Base-by-base conservation (phyloP, 2,329 filamentous ascomycete genomes). In the Fusarium scirpi region DNA sequence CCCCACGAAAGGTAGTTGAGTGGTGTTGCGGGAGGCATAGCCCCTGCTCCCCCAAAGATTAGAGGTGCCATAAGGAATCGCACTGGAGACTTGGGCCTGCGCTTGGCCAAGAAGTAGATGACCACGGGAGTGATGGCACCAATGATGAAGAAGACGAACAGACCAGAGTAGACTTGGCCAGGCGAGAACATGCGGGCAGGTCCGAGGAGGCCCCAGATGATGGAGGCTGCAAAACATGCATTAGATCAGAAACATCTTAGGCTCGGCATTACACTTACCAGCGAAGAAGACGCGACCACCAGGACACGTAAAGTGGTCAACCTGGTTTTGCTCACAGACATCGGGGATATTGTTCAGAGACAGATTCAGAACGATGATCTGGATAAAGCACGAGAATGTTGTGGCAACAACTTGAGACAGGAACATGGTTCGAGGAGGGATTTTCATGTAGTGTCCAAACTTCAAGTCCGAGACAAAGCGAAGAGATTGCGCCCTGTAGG, bases 1-100 rank as follows among this genome's bases (percentile, higher is more conserved):
- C 89, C 90, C 91, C 91, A 94, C n/a, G 86, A 85, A 34, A 92
- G 86, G 76, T 92, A 94, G 80, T 92, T 93, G 62, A 93, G 85
- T 1, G 91, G 91, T 0, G 91, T 92, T 5, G 92, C 91, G 0
- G 89, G 89, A 4, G 88, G 89, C 71, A 91, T 89, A 34, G 81
- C 69, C 1, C 84, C 85, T 9, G 86, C 84, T 24, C 88, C 87
- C 61, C 88, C 89, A 74, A 90, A 89, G 71, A 91, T 88, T 64
- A 91, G 80, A 3, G 89, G 89, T 6, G 88, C 85, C 82, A 90
- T 90, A 54, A 89, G 81, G 77, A 84, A 86, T 59, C 82, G 82
- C 44, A 83, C 72, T 1, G 82, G 82, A 4, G 85, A 87, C 48
- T 79, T 82, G 52, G 87, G 88, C 77, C 82, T 87, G 30, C 82